phyloP scores from a whole-genome alignment of 192 early-diverging fungal genomes.

The Backusella tuberculispora region DNA sequence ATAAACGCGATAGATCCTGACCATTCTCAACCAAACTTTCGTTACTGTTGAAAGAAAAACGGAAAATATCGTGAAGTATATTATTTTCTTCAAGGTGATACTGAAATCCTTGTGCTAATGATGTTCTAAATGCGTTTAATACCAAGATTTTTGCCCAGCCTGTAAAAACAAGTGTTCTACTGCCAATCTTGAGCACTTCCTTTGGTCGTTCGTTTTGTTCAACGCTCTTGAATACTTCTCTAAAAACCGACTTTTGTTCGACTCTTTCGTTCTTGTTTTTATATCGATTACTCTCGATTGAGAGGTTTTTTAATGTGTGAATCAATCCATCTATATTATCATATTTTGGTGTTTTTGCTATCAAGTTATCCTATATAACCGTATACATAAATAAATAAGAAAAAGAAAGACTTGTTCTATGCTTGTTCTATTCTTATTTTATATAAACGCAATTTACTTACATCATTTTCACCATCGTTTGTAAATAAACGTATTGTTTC shows the following conservation, averaged over 20 bases:
- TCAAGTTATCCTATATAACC: no score
- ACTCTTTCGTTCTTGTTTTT: conserved; percentile 59
- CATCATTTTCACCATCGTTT: background rate
- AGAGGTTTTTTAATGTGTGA: conserved; percentile 54
- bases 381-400: no score
- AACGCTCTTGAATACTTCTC: conserved; percentile 68
- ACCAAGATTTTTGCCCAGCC: conserved; percentile 51
- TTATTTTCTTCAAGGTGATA: conserved; percentile 28
- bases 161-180: conserved; percentile 52
- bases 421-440: conserved; percentile 44
- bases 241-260: conserved; percentile 62
- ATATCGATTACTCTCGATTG: conserved; percentile 60
- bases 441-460: conserved; percentile 30
- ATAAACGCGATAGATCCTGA: background rate
- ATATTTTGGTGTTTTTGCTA: conserved; percentile 43
- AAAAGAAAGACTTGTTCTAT: no score
- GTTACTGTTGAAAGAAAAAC: background rate
- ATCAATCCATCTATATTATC: conserved; percentile 64
- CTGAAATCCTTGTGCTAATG: conserved; percentile 31
- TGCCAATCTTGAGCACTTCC: conserved; percentile 54
- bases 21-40: background rate
- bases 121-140: conserved; percentile 27
- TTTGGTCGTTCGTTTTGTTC: conserved; percentile 55
- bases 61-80: conserved; percentile 20
- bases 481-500: conserved; percentile 52